Evolutionary conservation across 2,329 filamentous ascomycete species (phyloP).

Genomic region (Fusarium clavum): DNA sequence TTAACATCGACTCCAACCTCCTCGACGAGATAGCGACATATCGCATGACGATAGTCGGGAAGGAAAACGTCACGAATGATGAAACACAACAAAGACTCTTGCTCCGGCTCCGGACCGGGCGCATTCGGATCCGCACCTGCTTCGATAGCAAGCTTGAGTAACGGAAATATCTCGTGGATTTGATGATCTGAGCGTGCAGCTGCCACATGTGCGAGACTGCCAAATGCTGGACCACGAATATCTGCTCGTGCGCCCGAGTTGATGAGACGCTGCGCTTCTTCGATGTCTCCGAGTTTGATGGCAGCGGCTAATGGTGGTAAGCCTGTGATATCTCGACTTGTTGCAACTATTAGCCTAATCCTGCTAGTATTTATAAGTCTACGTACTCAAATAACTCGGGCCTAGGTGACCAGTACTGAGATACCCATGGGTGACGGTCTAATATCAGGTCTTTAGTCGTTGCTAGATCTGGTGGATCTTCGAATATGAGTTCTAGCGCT

Average conservation of each 20-base stretch:
- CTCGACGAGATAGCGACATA: neutral
- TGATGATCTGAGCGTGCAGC: neutral
- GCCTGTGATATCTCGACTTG: neutral
- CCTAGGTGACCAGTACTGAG: neutral
- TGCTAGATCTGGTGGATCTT: neutral
- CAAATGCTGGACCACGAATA: neutral
- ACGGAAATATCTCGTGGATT: neutral
- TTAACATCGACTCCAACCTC: neutral
- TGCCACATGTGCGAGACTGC: neutral
- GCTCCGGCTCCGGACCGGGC: neutral
- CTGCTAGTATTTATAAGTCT: rapidly evolving
- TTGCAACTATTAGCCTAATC: neutral
- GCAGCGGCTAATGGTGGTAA: neutral
- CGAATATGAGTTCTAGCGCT: neutral
- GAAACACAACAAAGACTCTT: neutral
- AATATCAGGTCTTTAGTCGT: neutral
- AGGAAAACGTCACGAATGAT: neutral
- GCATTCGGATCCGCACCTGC: neutral
- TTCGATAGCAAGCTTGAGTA: neutral
- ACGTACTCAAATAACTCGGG: neutral
- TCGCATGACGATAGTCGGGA: neutral
- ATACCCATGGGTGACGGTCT: neutral
- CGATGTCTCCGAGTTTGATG: neutral
- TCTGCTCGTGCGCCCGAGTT: neutral
- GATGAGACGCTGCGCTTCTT: neutral